phyloP scores from a whole-genome alignment of 169 alveolate genomes.

The Nephromyces sp. region DNA sequence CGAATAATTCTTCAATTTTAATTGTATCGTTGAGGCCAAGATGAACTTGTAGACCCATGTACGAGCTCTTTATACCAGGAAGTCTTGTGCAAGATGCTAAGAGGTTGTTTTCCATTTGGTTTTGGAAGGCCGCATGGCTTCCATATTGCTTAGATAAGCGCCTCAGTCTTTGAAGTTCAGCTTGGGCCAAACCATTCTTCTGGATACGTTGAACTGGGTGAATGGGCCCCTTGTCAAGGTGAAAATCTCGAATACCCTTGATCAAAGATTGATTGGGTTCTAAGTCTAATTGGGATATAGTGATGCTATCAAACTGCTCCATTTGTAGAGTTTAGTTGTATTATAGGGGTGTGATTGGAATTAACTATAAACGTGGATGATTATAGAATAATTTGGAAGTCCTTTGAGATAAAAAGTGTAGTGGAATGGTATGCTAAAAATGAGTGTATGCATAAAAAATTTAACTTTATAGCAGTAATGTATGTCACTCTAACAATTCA shows the following conservation, averaged over 20 bases:
- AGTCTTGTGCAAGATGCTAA: not conserved
- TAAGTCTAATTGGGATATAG: not conserved
- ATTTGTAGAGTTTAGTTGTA: too few relatives aligned
- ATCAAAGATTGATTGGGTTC: not conserved
- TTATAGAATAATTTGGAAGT: too few relatives aligned
- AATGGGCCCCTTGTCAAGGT: not conserved
- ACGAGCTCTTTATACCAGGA: not conserved
- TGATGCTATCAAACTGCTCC: too few relatives aligned
- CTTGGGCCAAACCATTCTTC: not conserved
- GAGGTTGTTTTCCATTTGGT: not conserved
- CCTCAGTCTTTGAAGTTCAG: not conserved
- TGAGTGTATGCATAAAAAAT: too few relatives aligned
- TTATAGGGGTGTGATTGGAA: too few relatives aligned
- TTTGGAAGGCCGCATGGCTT: not conserved
- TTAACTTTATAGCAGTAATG: too few relatives aligned
- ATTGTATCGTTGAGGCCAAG: not conserved
- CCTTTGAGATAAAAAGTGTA: too few relatives aligned
- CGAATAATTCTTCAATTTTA: not conserved
- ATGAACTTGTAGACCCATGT: not conserved
- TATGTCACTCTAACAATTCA: too few relatives aligned
- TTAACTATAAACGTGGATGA: too few relatives aligned
- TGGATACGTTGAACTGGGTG: not conserved
- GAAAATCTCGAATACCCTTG: not conserved
- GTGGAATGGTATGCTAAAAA: too few relatives aligned
- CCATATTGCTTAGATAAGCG: not conserved